These are phyloP conservation scores for Fusarium phyllophilum DNA, from an alignment of 2,329 filamentous ascomycete species.

Conservation along the genomic window DNA sequence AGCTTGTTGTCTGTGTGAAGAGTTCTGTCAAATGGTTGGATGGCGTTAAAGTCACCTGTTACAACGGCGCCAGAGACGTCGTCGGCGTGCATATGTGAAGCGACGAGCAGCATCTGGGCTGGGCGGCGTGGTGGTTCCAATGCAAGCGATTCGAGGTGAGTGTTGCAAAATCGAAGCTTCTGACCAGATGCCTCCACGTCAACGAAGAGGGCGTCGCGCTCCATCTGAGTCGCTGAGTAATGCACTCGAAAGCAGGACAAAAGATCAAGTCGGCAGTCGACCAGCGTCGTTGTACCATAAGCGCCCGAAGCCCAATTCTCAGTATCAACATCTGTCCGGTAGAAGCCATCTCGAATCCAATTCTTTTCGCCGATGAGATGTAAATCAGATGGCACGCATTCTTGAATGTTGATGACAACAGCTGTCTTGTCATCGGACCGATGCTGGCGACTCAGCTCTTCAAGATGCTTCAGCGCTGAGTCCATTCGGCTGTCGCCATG, in stretches of 20 bases:
- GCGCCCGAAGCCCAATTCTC: slow-evolving; percentile 55
- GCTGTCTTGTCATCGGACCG: slow-evolving; percentile 33
- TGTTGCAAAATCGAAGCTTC: slow-evolving; percentile 62
- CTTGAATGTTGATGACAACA: slow-evolving; percentile 61
- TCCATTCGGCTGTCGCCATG: slow-evolving; percentile 47
- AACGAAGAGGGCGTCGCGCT: slow-evolving; percentile 65
- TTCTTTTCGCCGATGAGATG: slow-evolving; percentile 52
- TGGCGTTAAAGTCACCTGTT: slow-evolving; percentile 68
- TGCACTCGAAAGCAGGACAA: slow-evolving; percentile 60
- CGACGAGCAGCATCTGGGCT: slow-evolving; percentile 57
- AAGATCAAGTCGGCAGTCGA: slow-evolving; percentile 59
- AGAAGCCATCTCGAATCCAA: slow-evolving; percentile 61
- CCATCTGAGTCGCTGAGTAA: slow-evolving; percentile 60
- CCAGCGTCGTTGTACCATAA: slow-evolving; percentile 64
- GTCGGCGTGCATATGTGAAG: slow-evolving; percentile 53
- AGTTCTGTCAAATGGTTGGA: slow-evolving; percentile 62
- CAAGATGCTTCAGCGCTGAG: slow-evolving; percentile 46
- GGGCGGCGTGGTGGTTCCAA: slow-evolving; percentile 60
- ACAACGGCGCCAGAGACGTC: slow-evolving; percentile 55
- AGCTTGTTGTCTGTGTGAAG: slow-evolving; percentile 60
- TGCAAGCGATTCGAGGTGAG: slow-evolving; percentile 66
- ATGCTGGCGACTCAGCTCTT: slow-evolving; percentile 1
- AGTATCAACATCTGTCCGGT: slow-evolving; percentile 58
- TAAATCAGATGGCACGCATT: slow-evolving; percentile 60
- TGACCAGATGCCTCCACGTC: slow-evolving; percentile 46